Evolutionary conservation across 306 rosid species (phyloP).

Genomic region (Vicia villosa): DNA sequence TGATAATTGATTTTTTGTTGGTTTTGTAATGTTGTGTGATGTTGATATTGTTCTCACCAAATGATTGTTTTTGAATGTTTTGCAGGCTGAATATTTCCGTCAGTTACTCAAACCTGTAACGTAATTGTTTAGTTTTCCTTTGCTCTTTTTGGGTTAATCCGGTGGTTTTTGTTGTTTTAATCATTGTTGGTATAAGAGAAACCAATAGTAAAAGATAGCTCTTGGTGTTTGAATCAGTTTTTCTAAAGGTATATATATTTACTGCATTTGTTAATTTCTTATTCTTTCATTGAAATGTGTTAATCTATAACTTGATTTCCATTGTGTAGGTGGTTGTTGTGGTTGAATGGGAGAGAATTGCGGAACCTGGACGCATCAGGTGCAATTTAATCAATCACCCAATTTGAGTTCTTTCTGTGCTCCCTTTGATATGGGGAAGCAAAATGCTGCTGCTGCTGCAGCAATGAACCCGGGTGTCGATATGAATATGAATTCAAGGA

Average conservation of each 20-base stretch:
- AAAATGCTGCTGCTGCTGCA: conserved; percentile 42
- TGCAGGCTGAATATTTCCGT: conserved; percentile 97
- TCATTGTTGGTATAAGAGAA: conserved; percentile 62
- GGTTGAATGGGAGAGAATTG: conserved; percentile 79
- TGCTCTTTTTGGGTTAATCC: conserved; percentile 55
- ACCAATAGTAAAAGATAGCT: conserved; percentile 49
- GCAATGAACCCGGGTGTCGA: conserved; percentile 40
- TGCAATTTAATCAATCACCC: conserved; percentile 59
- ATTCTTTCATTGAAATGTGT: background rate
- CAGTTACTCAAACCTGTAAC: conserved; percentile 97
- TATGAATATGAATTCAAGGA: conserved; percentile 36
- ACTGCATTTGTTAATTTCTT: conserved; percentile 13
- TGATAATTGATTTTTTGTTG: background rate
- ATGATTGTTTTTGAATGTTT: conserved; percentile 30
- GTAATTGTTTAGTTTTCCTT: conserved; percentile 51
- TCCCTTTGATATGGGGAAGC: conserved; percentile 53
- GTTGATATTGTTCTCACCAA: background rate
- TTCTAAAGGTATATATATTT: conserved; percentile 63
- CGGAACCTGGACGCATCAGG: conserved; percentile 53
- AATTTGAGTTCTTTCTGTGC: conserved; percentile 44
- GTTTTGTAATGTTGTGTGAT: background rate
- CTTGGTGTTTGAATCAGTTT: conserved; percentile 47
- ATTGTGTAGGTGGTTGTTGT: conserved; percentile 61
- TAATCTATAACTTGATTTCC: background rate
- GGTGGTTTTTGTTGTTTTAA: conserved; percentile 64